A percentile compares a stretch with the other conserved stretches of the same genome.
Conservation (phyloP, 2,329 filamentous ascomycete genomes). For the Exophiala xenobiotica region DNA sequence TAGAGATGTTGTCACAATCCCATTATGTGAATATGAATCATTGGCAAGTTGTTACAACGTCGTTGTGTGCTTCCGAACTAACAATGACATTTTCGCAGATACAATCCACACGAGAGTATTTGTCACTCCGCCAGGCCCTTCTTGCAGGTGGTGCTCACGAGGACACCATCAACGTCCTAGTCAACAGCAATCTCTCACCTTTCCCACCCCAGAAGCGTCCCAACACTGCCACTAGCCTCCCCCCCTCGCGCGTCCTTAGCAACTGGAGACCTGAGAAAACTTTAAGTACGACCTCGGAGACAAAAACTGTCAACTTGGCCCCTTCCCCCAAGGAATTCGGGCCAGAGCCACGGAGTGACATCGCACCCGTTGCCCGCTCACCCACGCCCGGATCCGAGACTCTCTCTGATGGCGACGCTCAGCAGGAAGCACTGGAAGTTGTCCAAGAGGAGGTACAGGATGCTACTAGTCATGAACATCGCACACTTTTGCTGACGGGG, state of each 20-base stretch:
- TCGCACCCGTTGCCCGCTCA: too few relatives aligned
- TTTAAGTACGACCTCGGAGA: too few relatives aligned
- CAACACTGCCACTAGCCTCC: too few relatives aligned
- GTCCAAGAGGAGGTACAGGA: background rate
- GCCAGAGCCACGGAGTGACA: too few relatives aligned
- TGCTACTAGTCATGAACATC: slow-evolving; percentile 31
- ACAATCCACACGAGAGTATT: slow-evolving; percentile 9
- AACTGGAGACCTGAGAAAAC: too few relatives aligned
- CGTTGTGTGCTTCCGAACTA: background rate
- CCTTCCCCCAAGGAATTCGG: too few relatives aligned
- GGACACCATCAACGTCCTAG: slow-evolving; percentile 19
- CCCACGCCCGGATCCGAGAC: background rate
- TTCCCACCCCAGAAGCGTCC: background rate
- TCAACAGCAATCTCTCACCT: slow-evolving; percentile 7
- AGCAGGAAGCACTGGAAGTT: background rate
- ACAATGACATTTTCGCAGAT: background rate
- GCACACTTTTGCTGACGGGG: slow-evolving; percentile 64
- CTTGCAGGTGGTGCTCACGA: slow-evolving; percentile 12
- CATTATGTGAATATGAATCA: slow-evolving; percentile 9
- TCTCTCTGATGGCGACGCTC: background rate
- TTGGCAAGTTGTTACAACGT: slow-evolving; percentile 11
- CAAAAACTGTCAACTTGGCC: too few relatives aligned
- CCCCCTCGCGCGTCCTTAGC: too few relatives aligned
- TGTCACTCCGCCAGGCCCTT: slow-evolving; percentile 19
- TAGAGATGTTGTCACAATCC: slow-evolving; percentile 11